Conservation (phyloP, 2,329 filamentous ascomycete genomes). For the Fusarium equiseti region DNA sequence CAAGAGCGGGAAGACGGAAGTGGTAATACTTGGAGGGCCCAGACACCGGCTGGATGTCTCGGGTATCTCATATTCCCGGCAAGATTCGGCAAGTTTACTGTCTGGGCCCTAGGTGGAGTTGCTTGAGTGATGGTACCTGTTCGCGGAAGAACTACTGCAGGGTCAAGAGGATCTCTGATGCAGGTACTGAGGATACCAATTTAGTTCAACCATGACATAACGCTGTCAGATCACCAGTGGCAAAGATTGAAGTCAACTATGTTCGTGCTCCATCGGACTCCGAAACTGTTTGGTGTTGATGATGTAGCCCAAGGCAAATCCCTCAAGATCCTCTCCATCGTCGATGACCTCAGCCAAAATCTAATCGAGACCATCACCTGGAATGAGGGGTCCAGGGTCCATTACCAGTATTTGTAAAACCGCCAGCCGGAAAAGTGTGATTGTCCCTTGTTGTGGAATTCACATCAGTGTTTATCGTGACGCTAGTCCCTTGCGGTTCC, state of each 20-base stretch:
- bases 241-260: neutral
- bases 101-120: neutral
- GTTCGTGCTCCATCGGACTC: no score
- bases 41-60: neutral
- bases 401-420: neutral
- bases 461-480: neutral
- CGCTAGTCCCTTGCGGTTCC: neutral
- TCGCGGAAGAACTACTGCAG: neutral
- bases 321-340: neutral
- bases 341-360: slow-evolving; percentile 2
- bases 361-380: slow-evolving; percentile 9
- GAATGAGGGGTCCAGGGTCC: slow-evolving; percentile 8
- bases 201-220: neutral
- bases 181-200: no score
- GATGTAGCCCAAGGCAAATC: slow-evolving; percentile 7
- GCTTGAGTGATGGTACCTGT: neutral
- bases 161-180: neutral
- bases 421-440: slow-evolving; percentile 2
- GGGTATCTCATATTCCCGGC: neutral
- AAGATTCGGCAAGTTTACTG: no score
- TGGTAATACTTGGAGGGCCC: slow-evolving; percentile 3
- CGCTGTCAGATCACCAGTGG: neutral
- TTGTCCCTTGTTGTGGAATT: slow-evolving; percentile 23
- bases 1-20: neutral
- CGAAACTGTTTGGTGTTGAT: neutral